These are phyloP conservation scores for Myriosclerotinia curreyana DNA, from an alignment of 2,329 filamentous ascomycete species.

Conservation along the genomic window DNA sequence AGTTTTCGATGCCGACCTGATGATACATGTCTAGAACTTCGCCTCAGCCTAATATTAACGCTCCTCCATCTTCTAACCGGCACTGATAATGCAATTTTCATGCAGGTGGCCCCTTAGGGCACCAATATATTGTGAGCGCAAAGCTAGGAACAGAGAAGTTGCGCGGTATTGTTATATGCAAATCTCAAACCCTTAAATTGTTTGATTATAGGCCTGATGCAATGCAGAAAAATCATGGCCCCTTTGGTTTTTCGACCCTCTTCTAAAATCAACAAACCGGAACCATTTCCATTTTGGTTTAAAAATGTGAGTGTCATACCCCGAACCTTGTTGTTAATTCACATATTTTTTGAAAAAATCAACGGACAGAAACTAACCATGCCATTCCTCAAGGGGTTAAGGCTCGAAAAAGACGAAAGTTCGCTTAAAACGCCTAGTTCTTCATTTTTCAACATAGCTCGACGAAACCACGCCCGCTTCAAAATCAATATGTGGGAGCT, in stretches of 20 bases:
- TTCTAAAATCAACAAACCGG: background rate
- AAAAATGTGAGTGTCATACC: background rate
- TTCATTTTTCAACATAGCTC: background rate
- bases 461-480: background rate
- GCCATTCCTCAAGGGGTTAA: background rate
- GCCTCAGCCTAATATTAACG: background rate
- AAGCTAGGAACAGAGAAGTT: background rate
- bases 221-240: background rate
- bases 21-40: too few species aligned
- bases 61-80: background rate
- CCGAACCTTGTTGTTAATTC: background rate
- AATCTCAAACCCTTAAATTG: background rate
- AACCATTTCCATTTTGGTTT: background rate
- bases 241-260: background rate
- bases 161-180: background rate
- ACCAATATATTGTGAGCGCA: background rate
- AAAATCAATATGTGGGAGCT: background rate
- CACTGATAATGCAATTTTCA: too few species aligned
- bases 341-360: background rate
- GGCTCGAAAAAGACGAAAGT: background rate
- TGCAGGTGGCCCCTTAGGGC: background rate
- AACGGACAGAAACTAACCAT: background rate
- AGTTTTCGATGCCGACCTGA: background rate
- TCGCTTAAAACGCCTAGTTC: background rate
- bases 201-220: background rate